These are phyloP conservation scores for Solanum clarkiae DNA, from an alignment of 257 asterid genomes.

Conservation along the genomic window DNA sequence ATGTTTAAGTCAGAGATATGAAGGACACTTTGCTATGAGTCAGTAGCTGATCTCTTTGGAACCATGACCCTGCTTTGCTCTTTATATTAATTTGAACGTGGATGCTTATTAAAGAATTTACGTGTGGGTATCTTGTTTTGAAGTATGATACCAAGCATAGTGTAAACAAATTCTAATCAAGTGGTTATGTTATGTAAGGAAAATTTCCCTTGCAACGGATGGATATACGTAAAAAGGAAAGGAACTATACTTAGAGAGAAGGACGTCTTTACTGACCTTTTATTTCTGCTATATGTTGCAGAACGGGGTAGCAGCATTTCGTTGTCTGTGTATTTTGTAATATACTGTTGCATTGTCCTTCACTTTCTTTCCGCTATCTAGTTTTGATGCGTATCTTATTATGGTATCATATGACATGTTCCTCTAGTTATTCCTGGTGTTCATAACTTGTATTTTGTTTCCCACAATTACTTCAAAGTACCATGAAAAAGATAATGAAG, in stretches of 20 bases:
- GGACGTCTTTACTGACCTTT: background rate
- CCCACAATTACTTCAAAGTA: background rate
- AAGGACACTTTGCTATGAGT: background rate
- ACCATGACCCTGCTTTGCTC: background rate
- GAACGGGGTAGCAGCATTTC: background rate
- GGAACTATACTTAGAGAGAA: background rate
- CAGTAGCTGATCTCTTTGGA: background rate
- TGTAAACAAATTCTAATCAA: background rate
- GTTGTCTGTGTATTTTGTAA: background rate
- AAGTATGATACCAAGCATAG: background rate
- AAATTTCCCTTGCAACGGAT: background rate
- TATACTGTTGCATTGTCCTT: background rate
- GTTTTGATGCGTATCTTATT: background rate
- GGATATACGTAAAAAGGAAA: background rate
- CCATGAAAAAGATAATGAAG: background rate
- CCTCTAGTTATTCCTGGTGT: background rate
- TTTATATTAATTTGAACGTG: background rate
- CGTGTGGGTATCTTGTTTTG: background rate
- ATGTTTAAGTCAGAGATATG: background rate
- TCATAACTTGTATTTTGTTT: background rate
- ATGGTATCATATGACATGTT: background rate
- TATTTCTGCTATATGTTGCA: background rate
- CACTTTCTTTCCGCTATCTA: background rate
- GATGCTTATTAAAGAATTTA: background rate
- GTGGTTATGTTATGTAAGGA: background rate